Evolutionary conservation across 176 grass and related monocot genomes (phyloP).

Genomic region (Aegilops sharonensis): DNA sequence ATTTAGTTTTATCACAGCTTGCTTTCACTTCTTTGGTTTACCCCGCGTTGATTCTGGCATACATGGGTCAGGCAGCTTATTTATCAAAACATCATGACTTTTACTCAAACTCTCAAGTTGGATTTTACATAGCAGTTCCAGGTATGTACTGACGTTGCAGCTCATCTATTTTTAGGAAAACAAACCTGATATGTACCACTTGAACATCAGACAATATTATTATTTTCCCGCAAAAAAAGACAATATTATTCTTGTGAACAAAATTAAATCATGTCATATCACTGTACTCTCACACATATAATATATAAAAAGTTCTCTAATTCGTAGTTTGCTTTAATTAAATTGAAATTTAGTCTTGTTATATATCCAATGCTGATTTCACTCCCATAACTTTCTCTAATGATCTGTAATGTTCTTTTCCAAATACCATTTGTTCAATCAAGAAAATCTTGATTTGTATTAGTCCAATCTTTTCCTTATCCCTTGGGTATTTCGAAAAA

Average conservation of each 20-base stretch:
- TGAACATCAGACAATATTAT: neutral
- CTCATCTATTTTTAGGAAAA: neutral
- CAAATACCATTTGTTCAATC: neutral
- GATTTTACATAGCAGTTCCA: constrained; percentile 97
- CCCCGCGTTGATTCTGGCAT: constrained; percentile 87
- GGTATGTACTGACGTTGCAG: constrained; percentile 35
- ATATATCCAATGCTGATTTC: neutral
- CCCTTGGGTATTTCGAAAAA: no score
- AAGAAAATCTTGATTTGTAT: no score
- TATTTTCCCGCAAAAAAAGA: neutral
- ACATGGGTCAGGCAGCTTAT: constrained; percentile 99
- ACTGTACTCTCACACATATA: neutral
- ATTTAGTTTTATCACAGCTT: constrained; percentile 50
- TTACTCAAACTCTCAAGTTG: constrained; percentile 75
- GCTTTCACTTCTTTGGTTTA: constrained; percentile 95
- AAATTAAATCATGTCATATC: neutral
- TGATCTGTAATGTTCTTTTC: neutral
- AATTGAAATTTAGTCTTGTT: neutral
- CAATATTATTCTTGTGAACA: neutral
- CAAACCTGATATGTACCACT: neutral
- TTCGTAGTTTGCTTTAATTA: neutral
- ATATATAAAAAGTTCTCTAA: neutral
- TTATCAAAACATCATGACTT: constrained; percentile 88
- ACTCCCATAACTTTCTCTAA: neutral
- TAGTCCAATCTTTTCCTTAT: no score